Base-by-base conservation (phyloP, 306 rosid species). In the Lablab purpureus region DNA sequence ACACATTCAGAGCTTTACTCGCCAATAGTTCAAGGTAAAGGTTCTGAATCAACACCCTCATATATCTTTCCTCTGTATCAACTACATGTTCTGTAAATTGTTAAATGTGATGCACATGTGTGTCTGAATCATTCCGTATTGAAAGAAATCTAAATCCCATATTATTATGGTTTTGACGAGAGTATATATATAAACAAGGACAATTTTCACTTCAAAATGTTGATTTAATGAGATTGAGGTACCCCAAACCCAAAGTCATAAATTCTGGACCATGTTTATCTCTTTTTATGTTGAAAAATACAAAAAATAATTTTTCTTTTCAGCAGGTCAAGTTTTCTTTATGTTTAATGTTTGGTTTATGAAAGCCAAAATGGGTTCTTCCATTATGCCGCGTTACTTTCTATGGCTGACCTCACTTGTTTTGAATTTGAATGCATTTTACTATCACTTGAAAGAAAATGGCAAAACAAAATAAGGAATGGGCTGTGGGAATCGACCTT, bases 401-500 rank as follows among this genome's bases (percentile, higher is more conserved):
- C 58, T 51, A 2, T 7, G 28, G 25, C 13, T 19, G 2, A 19
- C 28, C 9, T 54, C 27, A 9, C 0, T 19, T 54, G 6, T 19
- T n/a, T n/a, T 50, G 56, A 1, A 2, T 18, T 52, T 8, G 14
- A 19, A 52, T 27, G 19, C 60, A 10, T 54, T 54, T 12, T 21
- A 54, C 13, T 9, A 19, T 54, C 60, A 54, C 14, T 25, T 45
- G 19, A 27, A 10, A 59, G 71, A 74, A 6, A 0, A 67, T 78
- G 82, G n/a, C 58, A 0, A 30, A 17, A 27, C 47, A 12, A 69
- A 6, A 12, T 0, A 19, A 69, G 40, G 72, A 50, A 10, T 5
- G 0, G 12, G 67, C 18, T 0, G 34, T 80, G 2, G 83, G 67
- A 62, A 71, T 80, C 0, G 83, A 72, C 47, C 73, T 80, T 7